Base-by-base conservation (phyloP, 192 early-diverging fungal genomes). In the Podila minutissima region DNA sequence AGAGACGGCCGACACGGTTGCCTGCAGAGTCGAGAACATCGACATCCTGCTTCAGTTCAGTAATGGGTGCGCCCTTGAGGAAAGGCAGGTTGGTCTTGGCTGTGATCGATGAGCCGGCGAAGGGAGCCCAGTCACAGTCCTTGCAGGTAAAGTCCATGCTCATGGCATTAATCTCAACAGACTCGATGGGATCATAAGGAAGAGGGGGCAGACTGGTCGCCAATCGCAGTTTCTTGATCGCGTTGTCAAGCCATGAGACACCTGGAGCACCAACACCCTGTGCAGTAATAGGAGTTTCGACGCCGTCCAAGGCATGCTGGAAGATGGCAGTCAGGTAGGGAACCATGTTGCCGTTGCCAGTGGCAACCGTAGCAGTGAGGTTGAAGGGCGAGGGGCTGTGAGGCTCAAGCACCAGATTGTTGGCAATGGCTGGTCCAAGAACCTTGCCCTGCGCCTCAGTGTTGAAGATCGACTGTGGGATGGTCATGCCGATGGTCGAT, bases 61-160 rank as follows among this genome's bases (percentile, higher is more conserved):
- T 69, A 61, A 91, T 86, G 10, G 75, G 83, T 20, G 86, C 66
- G n/a, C 78, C 60, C n/a, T 88, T 82, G 59, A 82, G 82, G 50
- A 91, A 91, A 10, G 90, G 90, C 53, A 91, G 85, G 15, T 82
- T 69, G 68, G 86, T 86, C 3, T 69, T 62, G 6, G 87, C 87
- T 7, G 66, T 71, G 29, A 91, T 84, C 29, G 82, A 63, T n/a
- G 87, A 83, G 28, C 60, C 57, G 2, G 83, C 64, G 5, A 41
- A 49, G 33, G 90, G 90, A 32, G 71, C 9, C 48, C 86, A 91
- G 15, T 82, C 66, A 59, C 72, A 73, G 4, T 38, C 66, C 0
- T 33, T 29, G 12, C 64, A 38, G 20, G 60, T 63, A 53, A 90
- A 90, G 17, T 66, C 72, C 49, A 90, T 71, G 57, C 82, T 82